Base-by-base conservation (phyloP, 768 basidiomycete genomes). In the Leccinellum luteum region DNA sequence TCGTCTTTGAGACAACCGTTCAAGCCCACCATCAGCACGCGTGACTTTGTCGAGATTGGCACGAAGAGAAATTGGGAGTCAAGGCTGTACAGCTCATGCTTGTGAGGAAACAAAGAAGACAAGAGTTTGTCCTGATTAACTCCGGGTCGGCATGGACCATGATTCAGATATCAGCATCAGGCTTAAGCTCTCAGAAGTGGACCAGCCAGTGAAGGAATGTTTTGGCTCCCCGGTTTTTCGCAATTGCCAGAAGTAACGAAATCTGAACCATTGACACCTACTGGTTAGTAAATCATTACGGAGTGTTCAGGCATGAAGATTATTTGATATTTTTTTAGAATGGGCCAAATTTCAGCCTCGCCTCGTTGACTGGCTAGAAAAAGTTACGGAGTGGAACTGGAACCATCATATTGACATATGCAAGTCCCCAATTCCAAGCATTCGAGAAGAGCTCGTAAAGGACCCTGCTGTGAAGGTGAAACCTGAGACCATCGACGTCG, bases 201-300 rank as follows among this genome's bases (percentile, higher is more conserved):
- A 48, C n/a, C 52, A 47, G 55, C 6, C 12, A 12, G 17, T 30
- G 5, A 1, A 7, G 5, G n/a, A n/a, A n/a, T n/a, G n/a, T n/a
- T n/a, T n/a, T n/a, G n/a, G n/a, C n/a, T n/a, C n/a, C n/a, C n/a
- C n/a, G n/a, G n/a, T n/a, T 21, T 64, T 44, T n/a, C 19, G 32
- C 19, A 1, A 12, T 28, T 54, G 13, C 62, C 62, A 0, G 9
- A 65, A 56, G 63, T 58, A 9, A 54, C 15, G 1, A 65, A 45
- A 23, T 21, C 30, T 0, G 54, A 56, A 23, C 49, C 51, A 6
- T 27, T 56, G 31, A 58, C 64, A 6, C 38, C 55, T 9, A 3
- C 34, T 3, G 63, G 62, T 64, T n/a, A 64, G 59, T 43, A 9
- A 14, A 6, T 41, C 34, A 8, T 23, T 17, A 17, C 1, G 4